Base-by-base conservation (phyloP, 179 eudicot genomes). In the Drosera spatulata region DNA sequence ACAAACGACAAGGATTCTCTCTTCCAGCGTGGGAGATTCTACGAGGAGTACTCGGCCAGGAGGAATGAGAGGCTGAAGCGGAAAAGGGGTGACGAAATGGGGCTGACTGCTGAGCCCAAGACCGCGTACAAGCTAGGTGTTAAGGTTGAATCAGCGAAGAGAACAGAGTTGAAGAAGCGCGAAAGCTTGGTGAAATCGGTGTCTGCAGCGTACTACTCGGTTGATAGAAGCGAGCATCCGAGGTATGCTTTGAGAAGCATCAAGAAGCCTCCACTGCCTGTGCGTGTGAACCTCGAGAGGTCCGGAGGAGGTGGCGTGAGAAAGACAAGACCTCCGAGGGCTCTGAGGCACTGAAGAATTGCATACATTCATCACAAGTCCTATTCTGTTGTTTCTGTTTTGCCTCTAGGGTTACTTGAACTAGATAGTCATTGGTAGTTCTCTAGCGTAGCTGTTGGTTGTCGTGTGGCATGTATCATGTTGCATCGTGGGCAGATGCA, bases 51-150 rank as follows among this genome's bases (percentile, higher is more conserved):
- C 59, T 66, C 77, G 2, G 91, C 84, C 0, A 88, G 88, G 61
- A 85, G 97, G 59, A 91, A 88, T 5, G 97, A 91, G 80, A 83
- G 87, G 80, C 71, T 91, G 55, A 80, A 68, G 79, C 79, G 79
- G 61, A 91, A 87, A 74, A 91, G 83, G 73, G 79, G 61, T 69
- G 75, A 71, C 1, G 81, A 72, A 41, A 55, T 58, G 5, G 75
- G 62, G 43, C 69, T 59, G 4, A 39, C 13, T 14, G 77, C 70
- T 67, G 86, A 77, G 66, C 74, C 79, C 33, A 76, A 77, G 69
- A 68, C 73, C 5, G 72, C 47, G 4, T 78, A 79, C 41, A 78
- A 69, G 72, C 75, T 82, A 3, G 83, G 87, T 39, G 91, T 83
- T 10, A 79, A 79, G 62, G 73, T 72, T 39, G 87, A 78, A 55